A percentile compares a stretch with the other conserved stretches of the same genome.
phyloP scores from a whole-genome alignment of 2,329 filamentous ascomycete genomes.

The Penicillium sp. region DNA sequence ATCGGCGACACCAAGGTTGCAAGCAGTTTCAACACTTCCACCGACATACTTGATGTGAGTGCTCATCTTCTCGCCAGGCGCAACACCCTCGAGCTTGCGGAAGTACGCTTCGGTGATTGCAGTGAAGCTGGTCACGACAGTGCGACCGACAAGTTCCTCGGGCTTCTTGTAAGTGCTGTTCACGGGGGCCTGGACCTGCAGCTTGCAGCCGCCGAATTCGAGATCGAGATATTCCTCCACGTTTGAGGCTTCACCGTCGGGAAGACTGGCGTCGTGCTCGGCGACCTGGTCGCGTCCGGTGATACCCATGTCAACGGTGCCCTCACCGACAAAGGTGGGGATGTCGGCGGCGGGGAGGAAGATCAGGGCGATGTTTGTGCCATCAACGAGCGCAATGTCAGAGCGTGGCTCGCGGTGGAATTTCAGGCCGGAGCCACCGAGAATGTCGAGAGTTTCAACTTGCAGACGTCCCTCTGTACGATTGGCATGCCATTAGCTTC shows the following conservation, averaged over 20 bases:
- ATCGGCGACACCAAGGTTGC: slow-evolving; percentile 90
- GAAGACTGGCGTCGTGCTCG: slow-evolving; percentile 71
- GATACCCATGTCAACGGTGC: slow-evolving; percentile 89
- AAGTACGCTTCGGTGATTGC: slow-evolving; percentile 83
- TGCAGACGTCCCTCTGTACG: slow-evolving; percentile 85
- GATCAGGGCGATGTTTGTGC: slow-evolving; percentile 89
- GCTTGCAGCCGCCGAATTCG: slow-evolving; percentile 84
- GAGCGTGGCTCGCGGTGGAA: slow-evolving; percentile 93
- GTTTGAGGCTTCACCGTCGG: slow-evolving; percentile 48
- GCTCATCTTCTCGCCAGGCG: slow-evolving; percentile 49
- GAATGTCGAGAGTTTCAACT: slow-evolving; percentile 82
- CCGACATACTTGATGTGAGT: slow-evolving; percentile 94
- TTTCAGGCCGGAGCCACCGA: slow-evolving; percentile 92
- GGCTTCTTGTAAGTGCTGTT: slow-evolving; percentile 72
- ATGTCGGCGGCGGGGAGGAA: slow-evolving; percentile 98
- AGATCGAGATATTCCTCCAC: slow-evolving; percentile 89
- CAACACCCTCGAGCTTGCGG: slow-evolving; percentile 65
- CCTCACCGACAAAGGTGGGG: slow-evolving; percentile 94
- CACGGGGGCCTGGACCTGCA: slow-evolving; percentile 95
- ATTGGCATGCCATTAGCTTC: slow-evolving; percentile 19
- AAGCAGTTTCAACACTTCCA: slow-evolving; percentile 95
- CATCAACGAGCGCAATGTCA: slow-evolving; percentile 97
- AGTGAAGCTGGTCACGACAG: slow-evolving; percentile 94
- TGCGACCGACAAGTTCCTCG: slow-evolving; percentile 83
- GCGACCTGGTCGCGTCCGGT: slow-evolving; percentile 90